These are phyloP conservation scores for Kazachstania psychrophila DNA, from an alignment of 805 yeast genomes.

Conservation along the genomic window DNA sequence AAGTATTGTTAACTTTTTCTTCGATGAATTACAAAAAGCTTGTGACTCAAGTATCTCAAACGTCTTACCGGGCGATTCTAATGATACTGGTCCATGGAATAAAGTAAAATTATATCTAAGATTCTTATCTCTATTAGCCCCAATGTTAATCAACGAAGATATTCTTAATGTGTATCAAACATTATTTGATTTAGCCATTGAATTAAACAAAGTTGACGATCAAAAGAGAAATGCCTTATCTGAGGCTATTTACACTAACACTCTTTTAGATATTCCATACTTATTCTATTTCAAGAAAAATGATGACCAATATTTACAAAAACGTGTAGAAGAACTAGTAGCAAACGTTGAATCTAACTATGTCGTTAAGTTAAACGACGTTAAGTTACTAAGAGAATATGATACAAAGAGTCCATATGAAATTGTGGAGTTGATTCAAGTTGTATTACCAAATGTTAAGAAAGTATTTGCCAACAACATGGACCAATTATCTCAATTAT, in stretches of 20 bases:
- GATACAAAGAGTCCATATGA: constrained; percentile 37
- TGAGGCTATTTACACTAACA: constrained; percentile 57
- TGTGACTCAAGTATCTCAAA: constrained; percentile 32
- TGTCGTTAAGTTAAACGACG: constrained; percentile 13
- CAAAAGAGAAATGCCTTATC: constrained; percentile 48
- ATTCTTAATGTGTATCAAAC: constrained; percentile 41
- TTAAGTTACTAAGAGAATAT: constrained; percentile 22
- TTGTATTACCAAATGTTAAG: constrained; percentile 45
- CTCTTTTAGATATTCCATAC: constrained; percentile 58
- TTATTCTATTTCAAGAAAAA: constrained; percentile 38
- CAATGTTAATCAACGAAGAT: constrained; percentile 48
- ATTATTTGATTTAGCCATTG: constrained; percentile 47
- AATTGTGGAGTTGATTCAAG: constrained; percentile 39
- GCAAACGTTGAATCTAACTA: constrained; percentile 34
- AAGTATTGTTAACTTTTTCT: constrained; percentile 59
- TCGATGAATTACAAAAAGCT: constrained; percentile 49
- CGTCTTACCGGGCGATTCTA: constrained; percentile 21
- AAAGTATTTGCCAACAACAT: constrained; percentile 34
- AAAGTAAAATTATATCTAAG: constrained; percentile 62
- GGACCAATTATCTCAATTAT: constrained; percentile 31
- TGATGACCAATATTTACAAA: constrained; percentile 19
- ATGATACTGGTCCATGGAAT: constrained; percentile 53
- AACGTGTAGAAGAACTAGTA: constrained; percentile 37
- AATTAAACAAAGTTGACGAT: constrained; percentile 36
- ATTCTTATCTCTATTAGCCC: constrained; percentile 56